These are phyloP conservation scores for Cicer arietinum DNA, from an alignment of 306 rosid genomes.

Conservation along the genomic window DNA sequence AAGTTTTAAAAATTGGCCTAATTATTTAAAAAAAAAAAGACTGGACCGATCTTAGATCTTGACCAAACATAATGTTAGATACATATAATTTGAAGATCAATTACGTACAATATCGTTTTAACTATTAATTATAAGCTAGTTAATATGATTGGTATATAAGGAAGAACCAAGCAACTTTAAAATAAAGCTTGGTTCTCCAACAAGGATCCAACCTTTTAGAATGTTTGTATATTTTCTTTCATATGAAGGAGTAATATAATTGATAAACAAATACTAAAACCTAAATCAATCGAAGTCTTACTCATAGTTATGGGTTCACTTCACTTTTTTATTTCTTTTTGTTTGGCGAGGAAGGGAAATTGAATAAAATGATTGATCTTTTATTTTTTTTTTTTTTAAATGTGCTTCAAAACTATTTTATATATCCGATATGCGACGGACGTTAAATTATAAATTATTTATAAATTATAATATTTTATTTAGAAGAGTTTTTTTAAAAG, in stretches of 20 bases:
- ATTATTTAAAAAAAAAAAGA: background rate
- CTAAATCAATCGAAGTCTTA: background rate
- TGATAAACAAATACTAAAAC: slow-evolving; percentile 25
- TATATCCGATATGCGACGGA: too few relatives aligned
- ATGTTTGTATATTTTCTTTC: slow-evolving; percentile 28
- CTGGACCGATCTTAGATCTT: background rate
- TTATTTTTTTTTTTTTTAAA: background rate
- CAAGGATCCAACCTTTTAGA: slow-evolving; percentile 29
- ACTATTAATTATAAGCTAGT: background rate
- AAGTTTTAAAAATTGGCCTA: background rate
- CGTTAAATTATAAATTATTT: too few relatives aligned
- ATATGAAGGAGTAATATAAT: slow-evolving; percentile 5
- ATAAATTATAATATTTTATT: too few relatives aligned
- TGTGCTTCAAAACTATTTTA: too few relatives aligned
- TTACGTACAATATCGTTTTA: background rate
- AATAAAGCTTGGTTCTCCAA: slow-evolving; percentile 5
- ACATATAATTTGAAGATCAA: background rate
- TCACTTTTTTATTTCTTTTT: background rate
- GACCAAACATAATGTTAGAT: background rate
- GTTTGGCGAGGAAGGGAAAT: background rate
- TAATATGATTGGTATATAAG: slow-evolving; percentile 4
- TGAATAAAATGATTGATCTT: background rate
- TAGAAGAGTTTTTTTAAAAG: too few relatives aligned
- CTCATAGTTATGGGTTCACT: background rate
- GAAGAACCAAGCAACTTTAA: slow-evolving; percentile 23